phyloP scores from a whole-genome alignment of 78 protist species.

The Pelomyxa schiedti region DNA sequence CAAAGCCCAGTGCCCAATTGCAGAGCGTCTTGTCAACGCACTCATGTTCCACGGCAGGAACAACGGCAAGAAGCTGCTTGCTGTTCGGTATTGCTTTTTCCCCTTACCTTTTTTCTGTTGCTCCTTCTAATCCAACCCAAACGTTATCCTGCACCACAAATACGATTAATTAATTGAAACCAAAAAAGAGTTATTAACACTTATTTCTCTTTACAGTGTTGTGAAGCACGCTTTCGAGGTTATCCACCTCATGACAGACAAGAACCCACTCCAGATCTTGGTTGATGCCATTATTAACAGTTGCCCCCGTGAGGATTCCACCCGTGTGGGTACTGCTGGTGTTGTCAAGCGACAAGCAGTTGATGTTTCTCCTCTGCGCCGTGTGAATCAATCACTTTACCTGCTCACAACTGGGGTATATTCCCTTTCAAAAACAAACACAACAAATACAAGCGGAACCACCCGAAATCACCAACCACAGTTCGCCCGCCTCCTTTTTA shows the following conservation, averaged over 20 bases:
- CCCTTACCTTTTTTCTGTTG: neutral
- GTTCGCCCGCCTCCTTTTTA: neutral
- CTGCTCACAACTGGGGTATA: conserved; percentile 82
- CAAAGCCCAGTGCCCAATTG: conserved; percentile 99
- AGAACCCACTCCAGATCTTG: conserved; percentile 91
- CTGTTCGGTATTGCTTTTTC: conserved; percentile 60
- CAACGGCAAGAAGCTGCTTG: conserved; percentile 99
- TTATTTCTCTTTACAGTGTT: conserved; percentile 28
- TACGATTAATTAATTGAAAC: neutral
- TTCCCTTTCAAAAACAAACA: neutral
- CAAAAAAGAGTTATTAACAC: too few relatives aligned
- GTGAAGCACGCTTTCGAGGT: conserved; percentile 97
- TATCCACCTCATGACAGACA: conserved; percentile 94
- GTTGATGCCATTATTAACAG: conserved; percentile 89
- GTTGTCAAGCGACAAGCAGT: conserved; percentile 99
- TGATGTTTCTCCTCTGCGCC: conserved; percentile 99
- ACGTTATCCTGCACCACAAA: neutral
- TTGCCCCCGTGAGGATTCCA: conserved; percentile 99
- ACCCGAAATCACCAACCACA: too few relatives aligned
- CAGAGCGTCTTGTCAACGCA: conserved; percentile 92
- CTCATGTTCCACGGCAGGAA: conserved; percentile 98
- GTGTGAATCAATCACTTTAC: conserved; percentile 96
- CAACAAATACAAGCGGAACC: too few relatives aligned
- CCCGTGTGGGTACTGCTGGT: conserved; percentile 99
- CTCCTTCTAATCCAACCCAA: neutral